Evolutionary conservation across 164 flowering plant genomes (phyloP).

Genomic region (grape (Vitis vinifera)): ASM3070453v1 NC_081806.1:5306501-5307000

Average conservation of each 20-base stretch:
- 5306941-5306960: slow-evolving; percentile 29
- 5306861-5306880: slow-evolving; percentile 67
- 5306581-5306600: slow-evolving; percentile 66
- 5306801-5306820: slow-evolving; percentile 48
- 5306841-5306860: slow-evolving; percentile 79
- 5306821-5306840: slow-evolving; percentile 58
- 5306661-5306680: slow-evolving; percentile 81
- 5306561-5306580: slow-evolving; percentile 82
- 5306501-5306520: slow-evolving; percentile 76
- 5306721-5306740: slow-evolving; percentile 34
- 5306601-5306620: slow-evolving; percentile 71
- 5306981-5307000: slow-evolving; percentile 84
- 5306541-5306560: slow-evolving; percentile 67
- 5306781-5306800: slow-evolving; percentile 90
- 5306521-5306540: slow-evolving; percentile 61
- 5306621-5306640: slow-evolving; percentile 75
- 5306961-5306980: slow-evolving; percentile 28
- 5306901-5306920: slow-evolving; percentile 61
- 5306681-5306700: slow-evolving; percentile 90
- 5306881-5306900: slow-evolving; percentile 75
- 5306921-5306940: slow-evolving; percentile 24
- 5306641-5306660: slow-evolving; percentile 93
- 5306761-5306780: slow-evolving; percentile 84
- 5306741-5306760: slow-evolving; percentile 54
- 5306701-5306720: slow-evolving; percentile 32